Conservation (phyloP, 352 stramenopile genomes). For the Globisporangium radiosum region DNA sequence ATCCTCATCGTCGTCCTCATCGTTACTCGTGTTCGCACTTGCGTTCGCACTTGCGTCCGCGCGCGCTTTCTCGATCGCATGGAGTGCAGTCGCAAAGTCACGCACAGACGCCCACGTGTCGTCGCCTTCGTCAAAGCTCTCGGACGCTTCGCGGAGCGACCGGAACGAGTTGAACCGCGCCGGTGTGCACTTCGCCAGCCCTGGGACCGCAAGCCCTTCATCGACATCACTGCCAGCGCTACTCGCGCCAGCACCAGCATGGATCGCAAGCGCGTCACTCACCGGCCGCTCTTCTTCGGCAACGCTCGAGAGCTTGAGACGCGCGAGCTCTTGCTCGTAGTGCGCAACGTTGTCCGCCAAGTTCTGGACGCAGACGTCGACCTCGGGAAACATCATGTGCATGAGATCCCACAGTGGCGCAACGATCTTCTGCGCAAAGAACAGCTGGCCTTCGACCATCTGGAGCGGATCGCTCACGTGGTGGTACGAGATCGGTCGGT, state of each 20-base stretch:
- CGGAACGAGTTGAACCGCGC: slow-evolving; percentile 85
- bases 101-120: slow-evolving; percentile 11
- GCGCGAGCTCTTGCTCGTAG: slow-evolving; percentile 73
- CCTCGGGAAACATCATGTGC: slow-evolving; percentile 67
- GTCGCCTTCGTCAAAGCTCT: slow-evolving; percentile 16
- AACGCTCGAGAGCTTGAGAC: slow-evolving; percentile 34
- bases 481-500: slow-evolving; percentile 74
- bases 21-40: slow-evolving; percentile 8
- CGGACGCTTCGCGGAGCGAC: slow-evolving; percentile 35
- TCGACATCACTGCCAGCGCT: slow-evolving; percentile 10
- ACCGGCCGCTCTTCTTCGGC: slow-evolving; percentile 9
- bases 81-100: slow-evolving; percentile 13
- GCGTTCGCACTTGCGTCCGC: slow-evolving; percentile 2
- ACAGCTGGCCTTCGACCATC: slow-evolving; percentile 84
- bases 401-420: slow-evolving; percentile 71
- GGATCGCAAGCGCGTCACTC: slow-evolving; percentile 2
- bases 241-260: background rate
- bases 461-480: slow-evolving; percentile 76
- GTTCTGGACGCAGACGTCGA: slow-evolving; percentile 61
- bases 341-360: slow-evolving; percentile 70
- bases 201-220: slow-evolving; percentile 72
- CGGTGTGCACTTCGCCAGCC: slow-evolving; percentile 59
- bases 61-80: slow-evolving; percentile 10
- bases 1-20: slow-evolving; percentile 8
- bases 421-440: slow-evolving; percentile 83